A percentile compares a stretch with the other conserved stretches of the same genome.
Evolutionary conservation across 1,139 yeast genomes (phyloP).

Genomic region (Pichia sp.): DNA sequence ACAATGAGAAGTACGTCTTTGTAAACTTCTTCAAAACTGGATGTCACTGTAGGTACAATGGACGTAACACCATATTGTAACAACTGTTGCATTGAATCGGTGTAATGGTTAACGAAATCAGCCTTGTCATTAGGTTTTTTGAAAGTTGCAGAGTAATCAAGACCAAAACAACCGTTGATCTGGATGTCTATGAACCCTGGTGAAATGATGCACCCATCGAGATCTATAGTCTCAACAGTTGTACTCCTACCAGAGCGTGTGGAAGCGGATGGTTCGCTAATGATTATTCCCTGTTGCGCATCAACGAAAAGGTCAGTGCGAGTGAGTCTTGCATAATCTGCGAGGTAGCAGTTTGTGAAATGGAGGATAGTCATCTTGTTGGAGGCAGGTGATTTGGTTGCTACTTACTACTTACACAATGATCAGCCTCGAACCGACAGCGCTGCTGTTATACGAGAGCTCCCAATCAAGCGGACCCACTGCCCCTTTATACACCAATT

Average conservation of each 20-base stretch:
- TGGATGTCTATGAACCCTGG: constrained; percentile 61
- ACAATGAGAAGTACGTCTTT: constrained; percentile 43
- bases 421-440: too few relatives aligned
- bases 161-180: constrained; percentile 55
- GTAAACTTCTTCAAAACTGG: constrained; percentile 48
- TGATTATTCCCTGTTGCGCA: constrained; percentile 38
- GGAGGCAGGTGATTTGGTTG: too few relatives aligned
- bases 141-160: constrained; percentile 37
- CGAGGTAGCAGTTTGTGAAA: constrained; percentile 42
- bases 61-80: constrained; percentile 53
- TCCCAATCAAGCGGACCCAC: too few relatives aligned
- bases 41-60: constrained; percentile 55
- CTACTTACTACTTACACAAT: too few relatives aligned
- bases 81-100: constrained; percentile 42
- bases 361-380: not conserved
- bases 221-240: constrained; percentile 32
- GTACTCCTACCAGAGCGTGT: too few relatives aligned
- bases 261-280: too few relatives aligned
- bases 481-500: too few relatives aligned
- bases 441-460: too few relatives aligned
- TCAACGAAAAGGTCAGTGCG: constrained; percentile 42
- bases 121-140: constrained; percentile 29
- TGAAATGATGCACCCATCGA: constrained; percentile 42
- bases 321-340: constrained; percentile 42
- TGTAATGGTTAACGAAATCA: constrained; percentile 31